Base-by-base conservation (phyloP, 2,329 filamentous ascomycete genomes). In the Cladosporium sp. region DNA sequence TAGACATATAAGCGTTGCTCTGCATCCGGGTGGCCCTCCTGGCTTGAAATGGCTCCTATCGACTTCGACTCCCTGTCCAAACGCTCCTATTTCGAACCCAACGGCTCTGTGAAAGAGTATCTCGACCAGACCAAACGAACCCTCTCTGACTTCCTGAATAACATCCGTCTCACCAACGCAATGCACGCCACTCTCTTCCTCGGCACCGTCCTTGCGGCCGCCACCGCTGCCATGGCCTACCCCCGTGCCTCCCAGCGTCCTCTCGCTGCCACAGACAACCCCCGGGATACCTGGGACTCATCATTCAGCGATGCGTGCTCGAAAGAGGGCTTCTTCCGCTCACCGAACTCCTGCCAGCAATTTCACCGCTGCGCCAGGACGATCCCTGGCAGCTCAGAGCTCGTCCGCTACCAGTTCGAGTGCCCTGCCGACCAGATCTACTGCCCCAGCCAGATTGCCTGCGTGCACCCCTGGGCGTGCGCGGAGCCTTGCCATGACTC, bases 321-420 rank as follows among this genome's bases (percentile, higher is more conserved):
- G 14, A 49, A 49, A 16, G 46, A 49, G 18, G 46, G 46, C 16
- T 49, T 49, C 46, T 49, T 49, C 46, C 46, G 46, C 46, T 49
- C 46, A 11, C 28, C 46, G 10, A 10, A 4, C 28, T 49, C 46
- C 10, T 49, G 46, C 38, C 46, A 49, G 37, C 46, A 49, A 19
- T 49, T 49, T 38, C 37, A 49, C 38, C 46, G 46, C 38, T 49
- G 46, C 19, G 46, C 46, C 28, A 22, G 38, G 28, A 35, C 28
- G 6, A 35, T 43, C 46, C 31, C 46, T 10, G 46, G 46, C 46
- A 49, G 46, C 46, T 49, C 46, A 11, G 46, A 49, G 37, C 46
- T 49, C 38, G 40, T 49, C 46, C 46, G 46, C 9, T 49, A 49
- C 38, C 46, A 49, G 31, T 49, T 49, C 46, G 46, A 49, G 31